A percentile compares a stretch with the other conserved stretches of the same genome.
Evolutionary conservation across 495 filamentous ascomycete species (phyloP).

Genomic region (Penicillium salamii): DNA sequence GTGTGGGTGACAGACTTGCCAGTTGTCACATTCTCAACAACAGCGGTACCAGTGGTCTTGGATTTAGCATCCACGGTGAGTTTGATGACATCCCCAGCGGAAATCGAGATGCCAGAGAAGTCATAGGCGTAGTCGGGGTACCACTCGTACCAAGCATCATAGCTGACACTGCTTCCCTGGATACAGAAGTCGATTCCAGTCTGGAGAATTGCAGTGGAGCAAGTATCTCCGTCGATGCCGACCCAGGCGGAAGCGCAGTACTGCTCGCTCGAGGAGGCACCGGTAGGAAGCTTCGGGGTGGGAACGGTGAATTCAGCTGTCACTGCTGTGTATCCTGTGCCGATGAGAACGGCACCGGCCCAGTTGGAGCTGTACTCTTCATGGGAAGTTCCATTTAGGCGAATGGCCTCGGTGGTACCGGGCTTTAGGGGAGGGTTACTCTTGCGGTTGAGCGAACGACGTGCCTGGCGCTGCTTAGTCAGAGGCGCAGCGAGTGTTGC

Average conservation of each 20-base stretch:
- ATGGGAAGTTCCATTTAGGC: constrained; percentile 1
- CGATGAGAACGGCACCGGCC: constrained; percentile 47
- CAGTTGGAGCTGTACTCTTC: constrained; percentile 45
- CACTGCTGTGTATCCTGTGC: constrained; percentile 39
- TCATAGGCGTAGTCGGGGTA: constrained; percentile 48
- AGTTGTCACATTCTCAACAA: constrained; percentile 45
- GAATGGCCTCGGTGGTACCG: background rate
- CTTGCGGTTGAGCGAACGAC: constrained; percentile 9
- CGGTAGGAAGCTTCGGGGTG: constrained; percentile 29
- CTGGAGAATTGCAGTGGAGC: constrained; percentile 47
- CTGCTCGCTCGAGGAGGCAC: constrained; percentile 32
- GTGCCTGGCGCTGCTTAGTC: constrained; percentile 2
- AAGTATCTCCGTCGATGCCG: constrained; percentile 51
- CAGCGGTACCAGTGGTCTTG: constrained; percentile 39
- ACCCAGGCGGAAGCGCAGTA: constrained; percentile 53
- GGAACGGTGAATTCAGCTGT: constrained; percentile 47
- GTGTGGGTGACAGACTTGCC: constrained; percentile 44
- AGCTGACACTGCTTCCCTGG: constrained; percentile 26
- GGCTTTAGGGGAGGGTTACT: constrained; percentile 4
- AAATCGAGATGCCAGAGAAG: constrained; percentile 8
- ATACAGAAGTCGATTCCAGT: constrained; percentile 54
- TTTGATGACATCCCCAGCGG: constrained; percentile 43
- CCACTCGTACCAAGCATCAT: constrained; percentile 58
- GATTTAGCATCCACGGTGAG: constrained; percentile 43
- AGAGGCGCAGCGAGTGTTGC: constrained; percentile 26